These are phyloP conservation scores for Debaryomycetaceae sp. DNA, from an alignment of 1,139 yeast genomes.

Conservation along the genomic window DNA sequence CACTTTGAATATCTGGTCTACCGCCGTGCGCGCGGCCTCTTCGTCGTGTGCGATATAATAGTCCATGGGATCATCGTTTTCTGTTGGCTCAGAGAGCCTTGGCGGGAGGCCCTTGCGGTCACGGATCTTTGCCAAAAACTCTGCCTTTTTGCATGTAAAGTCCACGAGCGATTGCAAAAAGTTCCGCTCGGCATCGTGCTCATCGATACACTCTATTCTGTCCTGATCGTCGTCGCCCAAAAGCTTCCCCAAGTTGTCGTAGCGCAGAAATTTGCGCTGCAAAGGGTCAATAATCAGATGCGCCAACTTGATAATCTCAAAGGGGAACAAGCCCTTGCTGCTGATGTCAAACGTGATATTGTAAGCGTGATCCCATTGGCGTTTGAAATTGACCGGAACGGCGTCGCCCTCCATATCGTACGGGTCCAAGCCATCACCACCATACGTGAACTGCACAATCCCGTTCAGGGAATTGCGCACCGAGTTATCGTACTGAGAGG, in stretches of 20 bases:
- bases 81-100: slow-evolving; percentile 18
- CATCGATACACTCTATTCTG: slow-evolving; percentile 59
- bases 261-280: slow-evolving; percentile 48
- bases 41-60: slow-evolving; percentile 31
- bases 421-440: slow-evolving; percentile 98
- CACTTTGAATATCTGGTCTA: slow-evolving; percentile 66
- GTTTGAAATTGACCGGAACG: slow-evolving; percentile 79
- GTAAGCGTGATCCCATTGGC: slow-evolving; percentile 92
- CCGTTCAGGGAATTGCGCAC: slow-evolving; percentile 94
- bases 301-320: slow-evolving; percentile 47
- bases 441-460: slow-evolving; percentile 94
- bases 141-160: slow-evolving; percentile 49
- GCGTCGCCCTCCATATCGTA: slow-evolving; percentile 99
- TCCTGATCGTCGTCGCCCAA: slow-evolving; percentile 29
- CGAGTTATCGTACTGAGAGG: slow-evolving; percentile 87
- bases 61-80: slow-evolving; percentile 28
- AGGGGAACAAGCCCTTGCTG: slow-evolving; percentile 60
- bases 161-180: slow-evolving; percentile 67
- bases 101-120: slow-evolving; percentile 35
- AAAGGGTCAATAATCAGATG: slow-evolving; percentile 50
- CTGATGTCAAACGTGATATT: slow-evolving; percentile 54
- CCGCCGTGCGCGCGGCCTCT: slow-evolving; percentile 35
- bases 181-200: slow-evolving; percentile 74
- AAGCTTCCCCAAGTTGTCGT: slow-evolving; percentile 60
- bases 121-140: slow-evolving; percentile 46